Conservation (phyloP, 2,329 filamentous ascomycete species). For the Aspergillus ibericus region DNA sequence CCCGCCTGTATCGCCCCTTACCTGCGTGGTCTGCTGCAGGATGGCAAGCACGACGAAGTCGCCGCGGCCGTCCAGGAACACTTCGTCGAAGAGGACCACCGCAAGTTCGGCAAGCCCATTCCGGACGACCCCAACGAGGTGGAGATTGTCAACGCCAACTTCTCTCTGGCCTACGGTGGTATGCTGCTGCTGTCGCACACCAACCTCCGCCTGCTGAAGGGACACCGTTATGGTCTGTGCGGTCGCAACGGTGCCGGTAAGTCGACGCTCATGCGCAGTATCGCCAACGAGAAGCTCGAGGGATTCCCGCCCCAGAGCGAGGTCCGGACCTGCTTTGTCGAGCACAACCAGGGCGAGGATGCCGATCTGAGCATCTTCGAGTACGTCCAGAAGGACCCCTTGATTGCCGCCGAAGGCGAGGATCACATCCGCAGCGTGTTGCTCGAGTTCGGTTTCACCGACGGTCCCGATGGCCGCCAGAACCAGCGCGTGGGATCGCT, state of each 20-base stretch:
- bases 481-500: constrained; percentile 87
- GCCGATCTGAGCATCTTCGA: constrained; percentile 94
- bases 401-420: constrained; percentile 73
- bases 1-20: constrained; percentile 70
- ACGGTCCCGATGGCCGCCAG: constrained; percentile 85
- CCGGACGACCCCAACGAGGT: constrained; percentile 89
- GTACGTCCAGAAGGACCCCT: constrained; percentile 86
- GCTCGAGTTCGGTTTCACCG: constrained; percentile 88
- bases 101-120: constrained; percentile 79
- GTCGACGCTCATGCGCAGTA: constrained; percentile 98
- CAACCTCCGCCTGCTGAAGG: constrained; percentile 90
- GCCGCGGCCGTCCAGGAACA: constrained; percentile 72
- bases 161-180: constrained; percentile 95
- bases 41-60: constrained; percentile 63
- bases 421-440: constrained; percentile 83
- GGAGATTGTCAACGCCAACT: constrained; percentile 96
- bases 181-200: constrained; percentile 97
- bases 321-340: constrained; percentile 94
- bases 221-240: constrained; percentile 94
- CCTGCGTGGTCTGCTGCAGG: constrained; percentile 67
- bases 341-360: constrained; percentile 98
- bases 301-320: constrained; percentile 92
- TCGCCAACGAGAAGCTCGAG: constrained; percentile 92
- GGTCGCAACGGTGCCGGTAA: constrained; percentile 97
- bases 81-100: constrained; percentile 81